A percentile compares a stretch with the other conserved stretches of the same genome.
Evolutionary conservation across 2,329 filamentous ascomycete species (phyloP).

Genomic region (Calonectria leucothoes): DNA sequence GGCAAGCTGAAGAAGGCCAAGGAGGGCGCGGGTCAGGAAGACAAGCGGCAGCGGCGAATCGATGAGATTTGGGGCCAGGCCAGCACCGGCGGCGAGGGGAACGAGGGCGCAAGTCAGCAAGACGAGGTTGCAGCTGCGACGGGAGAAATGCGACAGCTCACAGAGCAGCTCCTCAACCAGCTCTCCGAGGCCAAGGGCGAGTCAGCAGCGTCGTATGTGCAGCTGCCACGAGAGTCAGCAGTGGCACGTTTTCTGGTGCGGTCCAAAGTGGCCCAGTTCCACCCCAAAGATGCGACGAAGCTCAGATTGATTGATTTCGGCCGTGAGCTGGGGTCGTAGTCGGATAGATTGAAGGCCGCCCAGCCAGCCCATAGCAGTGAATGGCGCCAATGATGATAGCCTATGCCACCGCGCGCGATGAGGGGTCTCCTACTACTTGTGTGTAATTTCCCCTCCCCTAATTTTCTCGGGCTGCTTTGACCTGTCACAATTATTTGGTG

Average conservation of each 20-base stretch:
- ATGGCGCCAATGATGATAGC: not conserved
- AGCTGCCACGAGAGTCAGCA: constrained; percentile 69
- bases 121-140: constrained; percentile 64
- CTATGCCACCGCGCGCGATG: not conserved
- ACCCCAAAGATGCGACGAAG: constrained; percentile 70
- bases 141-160: constrained; percentile 69
- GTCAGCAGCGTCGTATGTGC: constrained; percentile 68
- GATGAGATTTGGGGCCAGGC: constrained; percentile 71
- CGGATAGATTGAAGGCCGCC: not conserved
- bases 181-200: constrained; percentile 66
- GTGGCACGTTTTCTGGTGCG: constrained; percentile 73
- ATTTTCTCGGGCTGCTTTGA: not conserved
- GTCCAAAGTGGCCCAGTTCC: constrained; percentile 74
- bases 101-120: constrained; percentile 42
- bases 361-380: not conserved
- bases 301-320: constrained; percentile 74
- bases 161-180: constrained; percentile 70
- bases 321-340: constrained; percentile 69
- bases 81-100: constrained; percentile 11
- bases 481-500: not conserved
- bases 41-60: constrained; percentile 69
- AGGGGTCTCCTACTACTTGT: too few species aligned
- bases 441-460: not conserved
- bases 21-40: constrained; percentile 50
- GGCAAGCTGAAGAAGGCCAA: constrained; percentile 66